Evolutionary conservation across 1,284 basidiomycete genomes (phyloP), one percentile per base, ranked within the genome.

Genomic region (Pseudozyma hubeiensis): DNA sequence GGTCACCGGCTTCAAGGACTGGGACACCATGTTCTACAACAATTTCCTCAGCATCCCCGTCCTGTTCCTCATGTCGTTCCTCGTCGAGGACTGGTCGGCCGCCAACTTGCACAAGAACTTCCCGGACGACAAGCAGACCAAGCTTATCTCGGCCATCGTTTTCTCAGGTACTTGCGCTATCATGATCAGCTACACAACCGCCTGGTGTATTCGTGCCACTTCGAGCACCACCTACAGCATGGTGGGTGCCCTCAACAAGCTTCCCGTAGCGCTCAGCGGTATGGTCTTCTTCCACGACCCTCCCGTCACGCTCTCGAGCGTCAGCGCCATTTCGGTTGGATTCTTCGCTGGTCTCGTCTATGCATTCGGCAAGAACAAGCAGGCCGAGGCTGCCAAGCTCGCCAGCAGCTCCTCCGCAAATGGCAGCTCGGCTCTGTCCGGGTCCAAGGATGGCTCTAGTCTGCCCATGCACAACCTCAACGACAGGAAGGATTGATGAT

Each of bases 11-110:
- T 99, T 99, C 87, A 96, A 94, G 68, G 96, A 99, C 84, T 97
- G 94, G 95, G 97, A 99, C 84, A 92, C 95, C 30, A 98, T 99
- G 96, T 97, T 94, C 87, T 99, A 98, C 88, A 98, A 97, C 88
- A 99, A 99, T 86, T 85, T 98, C 53, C 88, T 99, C 51, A 97
- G 93, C 37, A 94, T 99, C 78, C 94, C 97, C 44, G 90, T 98
- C 39, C 87, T 99, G 44, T 87, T 89, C 41, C 77, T 94, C 64
- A 93, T 92, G 83, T 97, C 94, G 14, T 82, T 99, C 71, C 77
- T 95, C 55, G 87, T 92, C 41, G 97, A 99, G 86, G 90, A 97
- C 84, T 99, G 97, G 97, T 90, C 91, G 51, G 86, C 87, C 7
- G 90, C 89, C 62, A 94, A 91, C 81, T 87, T 99, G 40, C 85